phyloP scores from a whole-genome alignment of 768 basidiomycete genomes.

The Solioccasus polychromus region DNA sequence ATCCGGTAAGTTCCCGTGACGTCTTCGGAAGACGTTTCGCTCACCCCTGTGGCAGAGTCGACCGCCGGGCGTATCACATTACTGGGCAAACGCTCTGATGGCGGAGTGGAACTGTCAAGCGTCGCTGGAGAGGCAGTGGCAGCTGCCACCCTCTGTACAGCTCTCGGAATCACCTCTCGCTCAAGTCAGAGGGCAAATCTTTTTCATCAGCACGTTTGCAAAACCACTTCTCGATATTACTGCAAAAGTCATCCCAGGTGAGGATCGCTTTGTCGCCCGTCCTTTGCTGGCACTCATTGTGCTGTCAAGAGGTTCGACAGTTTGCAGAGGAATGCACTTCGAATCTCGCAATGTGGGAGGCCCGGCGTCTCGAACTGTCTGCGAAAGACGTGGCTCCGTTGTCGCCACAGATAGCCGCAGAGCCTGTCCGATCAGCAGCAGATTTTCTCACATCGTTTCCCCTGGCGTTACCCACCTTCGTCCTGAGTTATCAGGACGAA shows the following conservation, averaged over 20 bases:
- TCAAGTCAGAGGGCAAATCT: constrained; percentile 83
- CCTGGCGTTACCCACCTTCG: constrained; percentile 49
- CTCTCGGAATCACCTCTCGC: constrained; percentile 49
- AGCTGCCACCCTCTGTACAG: constrained; percentile 59
- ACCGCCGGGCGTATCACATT: constrained; percentile 85
- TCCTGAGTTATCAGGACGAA: constrained; percentile 30
- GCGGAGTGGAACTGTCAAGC: constrained; percentile 92
- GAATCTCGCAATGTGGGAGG: constrained; percentile 72
- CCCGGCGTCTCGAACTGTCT: constrained; percentile 41
- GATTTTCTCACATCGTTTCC: constrained; percentile 55
- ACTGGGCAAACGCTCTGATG: constrained; percentile 88
- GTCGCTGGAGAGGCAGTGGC: constrained; percentile 74
- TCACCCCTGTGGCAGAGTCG: constrained; percentile 59
- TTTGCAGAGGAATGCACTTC: constrained; percentile 66
- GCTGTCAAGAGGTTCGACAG: constrained; percentile 54
- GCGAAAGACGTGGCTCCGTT: constrained; percentile 7
- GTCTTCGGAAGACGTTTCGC: constrained; percentile 1
- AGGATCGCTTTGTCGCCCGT: constrained; percentile 13
- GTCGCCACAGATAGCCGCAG: constrained; percentile 12
- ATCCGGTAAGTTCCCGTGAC: constrained; percentile 67
- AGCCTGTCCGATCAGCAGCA: constrained; percentile 34
- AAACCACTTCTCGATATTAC: constrained; percentile 81
- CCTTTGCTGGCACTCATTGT: constrained; percentile 9
- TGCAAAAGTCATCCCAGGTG: constrained; percentile 71
- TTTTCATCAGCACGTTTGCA: constrained; percentile 81